phyloP scores from a whole-genome alignment of 257 asterid species.

The Fraxinus cuspidata region DNA sequence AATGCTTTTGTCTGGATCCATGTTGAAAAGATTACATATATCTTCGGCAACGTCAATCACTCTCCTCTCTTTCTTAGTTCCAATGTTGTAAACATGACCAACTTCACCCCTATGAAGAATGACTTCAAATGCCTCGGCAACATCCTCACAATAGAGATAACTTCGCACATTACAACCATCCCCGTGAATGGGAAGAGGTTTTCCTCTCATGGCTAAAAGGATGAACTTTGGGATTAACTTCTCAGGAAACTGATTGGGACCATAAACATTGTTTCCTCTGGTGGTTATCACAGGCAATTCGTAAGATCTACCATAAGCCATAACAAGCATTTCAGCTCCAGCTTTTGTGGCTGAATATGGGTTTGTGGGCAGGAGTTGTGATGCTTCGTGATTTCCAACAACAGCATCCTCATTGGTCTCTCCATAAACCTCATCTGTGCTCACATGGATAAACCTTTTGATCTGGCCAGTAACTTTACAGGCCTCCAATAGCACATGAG shows the following conservation, averaged over 20 bases:
- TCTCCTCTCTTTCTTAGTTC: slow-evolving; percentile 66
- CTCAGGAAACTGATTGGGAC: slow-evolving; percentile 75
- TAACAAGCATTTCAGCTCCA: slow-evolving; percentile 78
- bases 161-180: slow-evolving; percentile 71
- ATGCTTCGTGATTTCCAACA: slow-evolving; percentile 74
- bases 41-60: slow-evolving; percentile 64
- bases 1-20: slow-evolving; percentile 54
- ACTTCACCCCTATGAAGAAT: slow-evolving; percentile 70
- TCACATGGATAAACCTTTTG: slow-evolving; percentile 66
- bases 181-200: slow-evolving; percentile 66
- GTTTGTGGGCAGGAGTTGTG: slow-evolving; percentile 66
- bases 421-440: slow-evolving; percentile 76
- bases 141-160: slow-evolving; percentile 74
- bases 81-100: slow-evolving; percentile 68
- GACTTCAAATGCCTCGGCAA: slow-evolving; percentile 71
- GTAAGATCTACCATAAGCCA: slow-evolving; percentile 72
- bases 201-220: slow-evolving; percentile 69
- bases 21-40: slow-evolving; percentile 53
- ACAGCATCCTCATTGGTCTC: slow-evolving; percentile 73
- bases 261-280: slow-evolving; percentile 71
- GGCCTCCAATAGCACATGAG: slow-evolving; percentile 72
- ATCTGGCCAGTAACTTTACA: slow-evolving; percentile 68
- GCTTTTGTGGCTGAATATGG: slow-evolving; percentile 75
- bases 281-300: slow-evolving; percentile 73
- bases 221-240: slow-evolving; percentile 71